Evolutionary conservation across 192 early-diverging fungal genomes (phyloP).

Genomic region (Haplosporangium gracile): DNA sequence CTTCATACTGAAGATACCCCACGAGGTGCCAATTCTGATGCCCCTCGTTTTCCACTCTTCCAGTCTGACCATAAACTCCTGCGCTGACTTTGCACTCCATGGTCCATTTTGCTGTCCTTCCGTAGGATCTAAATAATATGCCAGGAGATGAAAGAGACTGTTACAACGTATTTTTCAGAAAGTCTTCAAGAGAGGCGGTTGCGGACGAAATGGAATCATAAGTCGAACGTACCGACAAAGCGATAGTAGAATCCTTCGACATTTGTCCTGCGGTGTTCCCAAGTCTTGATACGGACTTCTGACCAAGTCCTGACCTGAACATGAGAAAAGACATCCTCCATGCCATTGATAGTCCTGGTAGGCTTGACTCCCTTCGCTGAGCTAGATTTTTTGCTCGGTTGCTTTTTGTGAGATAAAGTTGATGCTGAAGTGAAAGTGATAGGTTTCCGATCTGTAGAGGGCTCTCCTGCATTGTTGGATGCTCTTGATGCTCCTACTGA

Average conservation of each 20-base stretch:
- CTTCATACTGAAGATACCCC: conserved; percentile 67
- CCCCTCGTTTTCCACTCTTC: conserved; percentile 61
- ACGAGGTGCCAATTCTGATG: conserved; percentile 65
- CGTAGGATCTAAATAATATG: conserved; percentile 53
- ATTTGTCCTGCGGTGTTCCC: conserved; percentile 61
- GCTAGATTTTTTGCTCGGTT: conserved; percentile 15
- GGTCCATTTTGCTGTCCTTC: conserved; percentile 68
- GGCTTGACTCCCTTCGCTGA: conserved; percentile 22
- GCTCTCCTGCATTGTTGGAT: background rate
- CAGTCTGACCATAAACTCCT: conserved; percentile 64
- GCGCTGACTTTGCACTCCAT: conserved; percentile 57
- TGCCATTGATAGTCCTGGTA: conserved; percentile 31
- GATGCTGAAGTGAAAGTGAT: background rate
- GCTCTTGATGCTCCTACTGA: background rate
- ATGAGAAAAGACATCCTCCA: conserved; percentile 62
- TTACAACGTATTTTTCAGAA: background rate
- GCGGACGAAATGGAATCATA: background rate
- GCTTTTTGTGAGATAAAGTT: conserved; percentile 9
- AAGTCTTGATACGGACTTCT: conserved; percentile 63
- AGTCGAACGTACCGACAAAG: conserved; percentile 60
- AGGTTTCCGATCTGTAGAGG: background rate
- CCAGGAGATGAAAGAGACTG: background rate
- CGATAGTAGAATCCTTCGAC: conserved; percentile 68
- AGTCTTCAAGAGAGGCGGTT: background rate
- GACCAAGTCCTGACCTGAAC: conserved; percentile 61